These are phyloP conservation scores for Acidiella bohemica DNA, from an alignment of 495 filamentous ascomycete genomes.

Conservation along the genomic window DNA sequence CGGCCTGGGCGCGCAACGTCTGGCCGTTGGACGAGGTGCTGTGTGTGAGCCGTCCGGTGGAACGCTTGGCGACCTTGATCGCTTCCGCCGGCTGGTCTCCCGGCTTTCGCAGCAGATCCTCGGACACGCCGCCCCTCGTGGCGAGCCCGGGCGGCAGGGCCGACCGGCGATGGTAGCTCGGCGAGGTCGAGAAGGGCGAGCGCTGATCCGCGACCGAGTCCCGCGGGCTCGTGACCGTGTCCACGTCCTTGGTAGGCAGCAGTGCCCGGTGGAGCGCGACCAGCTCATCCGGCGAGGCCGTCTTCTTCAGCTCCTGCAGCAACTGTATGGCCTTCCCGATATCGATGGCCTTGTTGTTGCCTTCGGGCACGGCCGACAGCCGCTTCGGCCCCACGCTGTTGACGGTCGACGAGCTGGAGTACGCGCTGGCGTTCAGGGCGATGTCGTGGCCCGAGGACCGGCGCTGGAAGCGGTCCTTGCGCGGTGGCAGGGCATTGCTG, in stretches of 20 bases:
- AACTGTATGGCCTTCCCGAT: conserved; percentile 24
- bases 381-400: conserved; percentile 6
- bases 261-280: conserved; percentile 24
- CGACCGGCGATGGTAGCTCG: conserved; percentile 14
- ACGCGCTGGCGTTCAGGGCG: conserved; percentile 3
- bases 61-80: not conserved
- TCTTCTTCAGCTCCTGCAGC: conserved; percentile 28
- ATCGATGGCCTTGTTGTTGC: conserved; percentile 18
- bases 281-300: conserved; percentile 27
- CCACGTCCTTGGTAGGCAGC: conserved; percentile 18
- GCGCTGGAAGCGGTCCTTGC: conserved; percentile 5
- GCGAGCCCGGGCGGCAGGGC: conserved; percentile 24
- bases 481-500: not conserved
- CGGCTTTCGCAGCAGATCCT: conserved; percentile 13
- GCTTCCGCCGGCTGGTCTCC: conserved; percentile 9
- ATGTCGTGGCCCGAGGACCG: conserved; percentile 3
- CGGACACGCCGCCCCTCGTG: conserved; percentile 19
- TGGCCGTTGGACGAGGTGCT: not conserved
- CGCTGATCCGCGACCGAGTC: not conserved
- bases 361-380: conserved; percentile 3
- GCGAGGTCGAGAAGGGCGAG: not conserved
- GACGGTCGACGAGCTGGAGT: conserved; percentile 13
- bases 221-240: conserved; percentile 5
- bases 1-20: not conserved
- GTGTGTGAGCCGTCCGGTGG: not conserved